These are phyloP conservation scores for Ceratocystis alfenasii DNA, from an alignment of 2,329 filamentous ascomycete genomes.

Conservation along the genomic window DNA sequence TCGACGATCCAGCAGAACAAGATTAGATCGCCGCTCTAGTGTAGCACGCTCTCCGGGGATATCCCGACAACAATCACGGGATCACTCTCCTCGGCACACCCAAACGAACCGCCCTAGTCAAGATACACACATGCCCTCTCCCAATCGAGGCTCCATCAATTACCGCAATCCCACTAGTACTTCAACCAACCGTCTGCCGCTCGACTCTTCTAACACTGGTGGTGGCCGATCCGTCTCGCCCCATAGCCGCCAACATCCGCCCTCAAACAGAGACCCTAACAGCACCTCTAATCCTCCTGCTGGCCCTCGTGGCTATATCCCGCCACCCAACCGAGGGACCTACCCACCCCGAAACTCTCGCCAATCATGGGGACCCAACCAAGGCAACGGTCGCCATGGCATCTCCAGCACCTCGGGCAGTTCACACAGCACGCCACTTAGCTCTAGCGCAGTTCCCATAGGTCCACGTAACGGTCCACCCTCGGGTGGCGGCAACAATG, in stretches of 20 bases:
- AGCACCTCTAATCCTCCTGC: slow-evolving; percentile 40
- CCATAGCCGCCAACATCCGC: slow-evolving; percentile 29
- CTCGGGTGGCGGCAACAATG: slow-evolving; percentile 24
- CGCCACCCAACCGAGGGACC: slow-evolving; percentile 26
- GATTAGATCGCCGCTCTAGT: slow-evolving; percentile 30
- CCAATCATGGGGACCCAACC: slow-evolving; percentile 33
- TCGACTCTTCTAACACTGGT: slow-evolving; percentile 29
- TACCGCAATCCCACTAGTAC: slow-evolving; percentile 30
- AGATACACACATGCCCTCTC: slow-evolving; percentile 10
- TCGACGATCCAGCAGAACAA: slow-evolving; percentile 35
- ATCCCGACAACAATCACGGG: slow-evolving; percentile 32
- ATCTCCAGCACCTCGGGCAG: slow-evolving; percentile 23
- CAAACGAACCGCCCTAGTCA: neutral
- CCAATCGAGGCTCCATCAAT: slow-evolving; percentile 23
- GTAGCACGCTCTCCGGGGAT: neutral
- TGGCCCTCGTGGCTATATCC: slow-evolving; percentile 43
- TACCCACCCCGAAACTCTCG: slow-evolving; percentile 37
- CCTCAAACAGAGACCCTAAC: slow-evolving; percentile 26
- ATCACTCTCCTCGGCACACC: slow-evolving; percentile 30
- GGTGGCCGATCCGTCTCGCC: slow-evolving; percentile 24
- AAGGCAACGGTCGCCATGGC: slow-evolving; percentile 25
- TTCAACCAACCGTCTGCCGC: slow-evolving; percentile 27
- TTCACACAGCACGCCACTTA: slow-evolving; percentile 31
- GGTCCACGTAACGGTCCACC: slow-evolving; percentile 42
- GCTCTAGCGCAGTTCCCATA: slow-evolving; percentile 36